These are phyloP conservation scores for Leccinum sublutescens DNA, from an alignment of 768 basidiomycete species.

Conservation along the genomic window DNA sequence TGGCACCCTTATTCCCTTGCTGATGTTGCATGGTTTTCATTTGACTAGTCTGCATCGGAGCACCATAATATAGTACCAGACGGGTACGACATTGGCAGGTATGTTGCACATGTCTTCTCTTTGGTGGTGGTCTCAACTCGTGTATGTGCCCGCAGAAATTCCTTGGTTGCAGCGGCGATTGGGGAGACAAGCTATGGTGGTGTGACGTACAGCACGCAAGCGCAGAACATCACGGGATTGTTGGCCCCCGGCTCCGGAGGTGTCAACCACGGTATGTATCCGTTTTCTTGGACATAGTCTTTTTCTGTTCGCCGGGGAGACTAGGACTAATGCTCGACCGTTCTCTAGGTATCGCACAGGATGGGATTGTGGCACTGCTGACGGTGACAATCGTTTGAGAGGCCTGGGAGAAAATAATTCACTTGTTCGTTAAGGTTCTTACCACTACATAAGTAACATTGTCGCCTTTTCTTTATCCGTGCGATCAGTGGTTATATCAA, in stretches of 20 bases:
- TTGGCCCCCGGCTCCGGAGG: slow-evolving; percentile 50
- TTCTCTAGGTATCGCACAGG: slow-evolving; percentile 51
- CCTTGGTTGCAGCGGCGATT: slow-evolving; percentile 37
- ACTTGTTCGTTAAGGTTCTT: too few species aligned
- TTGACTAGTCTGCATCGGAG: slow-evolving; percentile 28
- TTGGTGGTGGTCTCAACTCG: background rate
- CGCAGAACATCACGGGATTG: slow-evolving; percentile 46
- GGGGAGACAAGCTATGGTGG: slow-evolving; percentile 42
- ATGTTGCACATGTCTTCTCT: slow-evolving; percentile 3
- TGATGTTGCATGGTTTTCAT: background rate
- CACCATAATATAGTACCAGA: slow-evolving; percentile 44
- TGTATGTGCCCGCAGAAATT: slow-evolving; percentile 28
- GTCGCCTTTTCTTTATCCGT: too few species aligned
- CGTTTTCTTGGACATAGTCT: background rate
- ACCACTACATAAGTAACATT: too few species aligned
- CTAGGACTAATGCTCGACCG: background rate
- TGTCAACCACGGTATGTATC: slow-evolving; percentile 48
- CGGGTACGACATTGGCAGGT: slow-evolving; percentile 52
- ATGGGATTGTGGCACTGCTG: slow-evolving; percentile 54
- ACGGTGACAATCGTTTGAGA: slow-evolving; percentile 46
- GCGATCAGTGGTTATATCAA: too few species aligned
- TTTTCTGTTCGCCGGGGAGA: background rate
- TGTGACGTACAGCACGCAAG: slow-evolving; percentile 46
- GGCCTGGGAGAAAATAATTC: too few species aligned
- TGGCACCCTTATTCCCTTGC: background rate